These are phyloP conservation scores for Thalassiosira ordinaria DNA, from an alignment of 352 stramenopile genomes.

Conservation along the genomic window DNA sequence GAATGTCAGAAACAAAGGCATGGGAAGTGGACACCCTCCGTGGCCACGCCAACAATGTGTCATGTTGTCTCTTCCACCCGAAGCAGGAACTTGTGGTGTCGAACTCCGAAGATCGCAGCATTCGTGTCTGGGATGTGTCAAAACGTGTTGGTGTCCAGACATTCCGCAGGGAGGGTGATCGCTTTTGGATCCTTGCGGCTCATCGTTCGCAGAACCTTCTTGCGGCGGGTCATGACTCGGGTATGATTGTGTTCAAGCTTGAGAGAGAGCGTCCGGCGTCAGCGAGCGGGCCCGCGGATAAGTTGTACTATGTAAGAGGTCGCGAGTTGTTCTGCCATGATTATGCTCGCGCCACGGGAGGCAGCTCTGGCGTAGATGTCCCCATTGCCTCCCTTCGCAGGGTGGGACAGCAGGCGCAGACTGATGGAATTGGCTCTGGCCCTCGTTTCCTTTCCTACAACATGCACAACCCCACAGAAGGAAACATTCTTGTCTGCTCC, in stretches of 20 bases:
- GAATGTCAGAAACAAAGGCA: constrained; percentile 98
- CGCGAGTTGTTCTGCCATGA: constrained; percentile 97
- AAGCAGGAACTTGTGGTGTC: constrained; percentile 98
- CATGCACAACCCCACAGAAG: constrained; percentile 93
- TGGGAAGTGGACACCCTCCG: constrained; percentile 99
- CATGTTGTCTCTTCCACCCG: constrained; percentile 99
- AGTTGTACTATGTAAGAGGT: constrained; percentile 97
- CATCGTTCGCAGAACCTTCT: constrained; percentile 97
- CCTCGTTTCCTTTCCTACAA: constrained; percentile 96
- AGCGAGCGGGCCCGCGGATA: constrained; percentile 80
- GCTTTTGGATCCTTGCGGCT: constrained; percentile 98
- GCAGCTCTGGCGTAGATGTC: constrained; percentile 84
- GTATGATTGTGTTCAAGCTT: constrained; percentile 99
- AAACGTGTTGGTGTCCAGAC: constrained; percentile 99
- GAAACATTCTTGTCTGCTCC: constrained; percentile 93
- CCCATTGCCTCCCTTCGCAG: constrained; percentile 87
- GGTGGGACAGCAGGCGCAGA: constrained; percentile 87
- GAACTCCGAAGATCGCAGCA: constrained; percentile 99
- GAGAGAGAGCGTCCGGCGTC: constrained; percentile 95
- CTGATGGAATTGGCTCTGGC: constrained; percentile 91
- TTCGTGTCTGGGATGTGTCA: constrained; percentile 99
- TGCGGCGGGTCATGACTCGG: constrained; percentile 98
- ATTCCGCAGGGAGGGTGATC: constrained; percentile 98
- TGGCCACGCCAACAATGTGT: constrained; percentile 99
- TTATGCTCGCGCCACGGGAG: constrained; percentile 81